phyloP scores from a whole-genome alignment of 2,329 filamentous ascomycete genomes.

The Cercospora janseana region DNA sequence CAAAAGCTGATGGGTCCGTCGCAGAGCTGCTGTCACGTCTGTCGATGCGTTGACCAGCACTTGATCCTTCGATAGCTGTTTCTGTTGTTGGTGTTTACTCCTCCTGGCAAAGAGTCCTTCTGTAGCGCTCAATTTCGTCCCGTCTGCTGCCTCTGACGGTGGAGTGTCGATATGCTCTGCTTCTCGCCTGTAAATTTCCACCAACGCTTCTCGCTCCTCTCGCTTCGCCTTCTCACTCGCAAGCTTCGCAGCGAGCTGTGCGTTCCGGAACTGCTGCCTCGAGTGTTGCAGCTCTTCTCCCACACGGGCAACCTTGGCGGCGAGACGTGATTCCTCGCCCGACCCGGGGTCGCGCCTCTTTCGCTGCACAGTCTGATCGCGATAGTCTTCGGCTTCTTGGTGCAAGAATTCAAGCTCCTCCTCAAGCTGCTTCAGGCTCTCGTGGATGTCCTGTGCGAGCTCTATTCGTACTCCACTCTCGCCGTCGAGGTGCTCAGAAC shows the following conservation, averaged over 20 bases:
- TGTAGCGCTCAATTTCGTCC: conserved; percentile 29
- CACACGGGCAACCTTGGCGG: conserved; percentile 65
- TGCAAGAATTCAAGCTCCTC: conserved; percentile 78
- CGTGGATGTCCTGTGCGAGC: conserved; percentile 75
- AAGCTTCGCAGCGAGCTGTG: conserved; percentile 74
- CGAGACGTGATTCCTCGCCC: conserved; percentile 55
- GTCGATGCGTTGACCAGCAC: conserved; percentile 70
- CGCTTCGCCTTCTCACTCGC: conserved; percentile 70
- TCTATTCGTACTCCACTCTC: conserved; percentile 60
- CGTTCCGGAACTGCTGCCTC: conserved; percentile 71
- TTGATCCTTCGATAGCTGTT: conserved; percentile 66
- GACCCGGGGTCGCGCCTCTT: conserved; percentile 32
- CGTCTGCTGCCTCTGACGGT: conserved; percentile 27
- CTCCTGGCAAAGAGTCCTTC: conserved; percentile 42
- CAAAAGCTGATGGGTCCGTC: conserved; percentile 83
- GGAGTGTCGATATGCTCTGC: conserved; percentile 43
- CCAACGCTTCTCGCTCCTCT: conserved; percentile 63
- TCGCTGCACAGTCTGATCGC: conserved; percentile 38
- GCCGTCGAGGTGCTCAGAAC: conserved; percentile 60
- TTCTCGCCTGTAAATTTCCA: conserved; percentile 26
- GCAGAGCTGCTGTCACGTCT: conserved; percentile 80
- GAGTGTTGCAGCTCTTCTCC: conserved; percentile 67
- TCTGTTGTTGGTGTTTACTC: conserved; percentile 35
- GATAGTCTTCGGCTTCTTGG: conserved; percentile 73
- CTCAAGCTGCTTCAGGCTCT: conserved; percentile 71